Evolutionary conservation across 176 grass and related monocot species (phyloP), one percentile per base, ranked within the genome.

Genomic region (Thinopyrum elongatum): DNA sequence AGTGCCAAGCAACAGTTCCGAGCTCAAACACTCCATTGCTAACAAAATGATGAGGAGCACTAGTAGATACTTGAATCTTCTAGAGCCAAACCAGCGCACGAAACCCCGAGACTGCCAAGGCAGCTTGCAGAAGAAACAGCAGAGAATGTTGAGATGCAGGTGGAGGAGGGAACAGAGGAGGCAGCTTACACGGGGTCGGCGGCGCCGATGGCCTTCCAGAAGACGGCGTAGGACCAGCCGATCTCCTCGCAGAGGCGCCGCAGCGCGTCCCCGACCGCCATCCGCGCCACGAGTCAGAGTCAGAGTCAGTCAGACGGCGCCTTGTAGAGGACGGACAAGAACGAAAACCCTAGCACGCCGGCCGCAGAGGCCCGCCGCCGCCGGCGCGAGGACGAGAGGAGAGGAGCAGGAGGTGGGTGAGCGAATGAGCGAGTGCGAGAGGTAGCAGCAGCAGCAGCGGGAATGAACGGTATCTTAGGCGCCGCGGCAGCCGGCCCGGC

Each of bases 201-300:
- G 86, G 87, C 85, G 79, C 88, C 91, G 77, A 90, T 90, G 60
- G 93, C 90, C 91, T 87, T 98, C 95, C 95, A 98, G 81, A 92
- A 93, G 67, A 98, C 95, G 8, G 95, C 95, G 73, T 98, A 98
- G 13, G 95, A 95, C 95, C 95, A 98, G 64, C 93, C 93, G 73
- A 95, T 90, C 83, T 98, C 95, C 65, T 94, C 87, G 82, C 95
- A 97, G 46, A 98, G 88, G 64, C 89, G 87, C 81, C 88, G 88
- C 74, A 98, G 93, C 53, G 83, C 93, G 2, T 92, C 95, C 81
- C 90, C 92, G 23, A 98, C 78, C 28, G 91, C 83, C 89, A 93
- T 89, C 63, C 79, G 91, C 89, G 33, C 47, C 44, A 23, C 76
- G 41, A 33, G 63, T 1, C 28, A 17, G 64, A 8, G 62, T 8